A percentile compares a stretch with the other conserved stretches of the same genome.
Conservation (phyloP, 2,329 filamentous ascomycete genomes). For the Drechslerella coelobrocha region DNA sequence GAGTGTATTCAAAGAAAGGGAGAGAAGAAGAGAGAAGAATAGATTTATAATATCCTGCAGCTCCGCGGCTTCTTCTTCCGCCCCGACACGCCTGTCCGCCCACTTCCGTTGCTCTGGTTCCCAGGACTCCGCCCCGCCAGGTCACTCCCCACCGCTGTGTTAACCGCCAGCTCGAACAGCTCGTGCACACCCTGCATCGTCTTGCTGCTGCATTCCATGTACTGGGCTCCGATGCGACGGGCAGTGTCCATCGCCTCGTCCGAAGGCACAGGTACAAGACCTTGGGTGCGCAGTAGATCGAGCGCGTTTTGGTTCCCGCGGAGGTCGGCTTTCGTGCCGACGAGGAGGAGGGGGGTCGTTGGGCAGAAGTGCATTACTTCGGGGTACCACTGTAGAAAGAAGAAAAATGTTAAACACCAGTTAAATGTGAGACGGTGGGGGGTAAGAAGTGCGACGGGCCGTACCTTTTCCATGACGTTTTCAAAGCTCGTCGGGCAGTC, state of each 20-base stretch:
- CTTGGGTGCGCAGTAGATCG: slow-evolving; percentile 97
- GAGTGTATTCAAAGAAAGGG: not conserved
- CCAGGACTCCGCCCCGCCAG: not conserved
- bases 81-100: slow-evolving; percentile 6
- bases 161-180: slow-evolving; percentile 90
- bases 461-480: slow-evolving; percentile 98
- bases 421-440: slow-evolving; percentile 25
- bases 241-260: slow-evolving; percentile 89
- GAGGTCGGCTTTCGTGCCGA: slow-evolving; percentile 95
- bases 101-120: not conserved
- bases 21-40: not conserved
- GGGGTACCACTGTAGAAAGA: slow-evolving; percentile 83
- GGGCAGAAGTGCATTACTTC: slow-evolving; percentile 99
- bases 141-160: slow-evolving; percentile 84
- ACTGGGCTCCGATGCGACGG: slow-evolving; percentile 89
- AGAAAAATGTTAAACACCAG: slow-evolving; percentile 8
- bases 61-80: slow-evolving; percentile 25
- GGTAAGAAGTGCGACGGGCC: slow-evolving; percentile 50
- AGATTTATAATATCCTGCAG: slow-evolving; percentile 38
- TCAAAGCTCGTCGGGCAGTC: slow-evolving; percentile 98
- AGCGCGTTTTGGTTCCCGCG: slow-evolving; percentile 95
- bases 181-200: slow-evolving; percentile 96
- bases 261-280: slow-evolving; percentile 88
- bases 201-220: slow-evolving; percentile 99
- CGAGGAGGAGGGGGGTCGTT: slow-evolving; percentile 91